Conservation (phyloP, 768 basidiomycete genomes). For the Lyophyllum decastes region DNA sequence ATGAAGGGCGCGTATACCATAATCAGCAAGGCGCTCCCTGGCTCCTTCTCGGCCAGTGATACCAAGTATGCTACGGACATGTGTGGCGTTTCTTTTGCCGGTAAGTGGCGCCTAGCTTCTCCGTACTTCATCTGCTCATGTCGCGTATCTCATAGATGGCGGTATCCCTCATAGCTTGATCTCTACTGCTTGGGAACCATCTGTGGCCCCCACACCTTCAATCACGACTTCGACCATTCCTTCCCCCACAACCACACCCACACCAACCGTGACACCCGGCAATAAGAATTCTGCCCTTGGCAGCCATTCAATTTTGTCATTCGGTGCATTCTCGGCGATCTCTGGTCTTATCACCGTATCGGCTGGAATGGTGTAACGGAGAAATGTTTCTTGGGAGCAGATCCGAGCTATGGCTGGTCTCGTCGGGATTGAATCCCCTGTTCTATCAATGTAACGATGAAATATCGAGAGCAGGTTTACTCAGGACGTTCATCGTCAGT, state of each 20-base stretch:
- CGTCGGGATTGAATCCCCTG: not conserved
- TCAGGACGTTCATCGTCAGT: constrained; percentile 4
- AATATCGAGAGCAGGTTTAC: constrained; percentile 15
- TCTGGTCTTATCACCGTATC: constrained; percentile 9
- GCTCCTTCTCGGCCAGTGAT: constrained; percentile 22
- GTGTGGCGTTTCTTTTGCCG: constrained; percentile 46
- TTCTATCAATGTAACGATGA: not conserved
- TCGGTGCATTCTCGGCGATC: constrained; percentile 4
- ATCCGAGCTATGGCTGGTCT: not conserved
- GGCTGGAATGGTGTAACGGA: constrained; percentile 1
- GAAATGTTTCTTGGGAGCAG: not conserved
- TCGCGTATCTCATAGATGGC: constrained; percentile 9
- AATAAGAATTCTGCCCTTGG: constrained; percentile 15
- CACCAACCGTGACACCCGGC: not conserved
- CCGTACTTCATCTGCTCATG: not conserved
- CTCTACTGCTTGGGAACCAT: constrained; percentile 8
- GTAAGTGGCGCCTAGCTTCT: constrained; percentile 24
- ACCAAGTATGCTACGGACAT: constrained; percentile 22
- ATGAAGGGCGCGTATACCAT: constrained; percentile 46
- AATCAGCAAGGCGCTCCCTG: constrained; percentile 30
- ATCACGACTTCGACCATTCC: no score
- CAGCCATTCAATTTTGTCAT: constrained; percentile 1
- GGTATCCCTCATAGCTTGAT: constrained; percentile 22
- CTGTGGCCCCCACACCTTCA: constrained; percentile 2
- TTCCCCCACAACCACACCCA: constrained; percentile 3